A percentile compares a stretch with the other conserved stretches of the same genome.
phyloP scores from a whole-genome alignment of 495 filamentous ascomycete species.

The Hypoxylon fragiforme region DNA sequence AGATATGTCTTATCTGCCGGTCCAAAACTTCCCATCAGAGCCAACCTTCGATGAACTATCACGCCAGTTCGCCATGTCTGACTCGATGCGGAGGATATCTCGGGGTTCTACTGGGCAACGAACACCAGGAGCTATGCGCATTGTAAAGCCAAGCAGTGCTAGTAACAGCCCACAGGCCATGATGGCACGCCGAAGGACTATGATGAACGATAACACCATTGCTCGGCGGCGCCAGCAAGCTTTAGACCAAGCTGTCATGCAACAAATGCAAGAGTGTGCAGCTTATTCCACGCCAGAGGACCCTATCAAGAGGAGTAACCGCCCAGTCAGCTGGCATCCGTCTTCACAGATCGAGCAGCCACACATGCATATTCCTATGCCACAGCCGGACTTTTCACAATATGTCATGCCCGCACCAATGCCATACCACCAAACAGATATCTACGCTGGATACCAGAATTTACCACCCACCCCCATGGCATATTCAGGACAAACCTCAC shows the following conservation, averaged over 20 bases:
- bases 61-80: constrained; percentile 41
- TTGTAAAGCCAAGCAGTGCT: constrained; percentile 69
- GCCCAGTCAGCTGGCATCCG: constrained; percentile 76
- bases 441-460: constrained; percentile 42
- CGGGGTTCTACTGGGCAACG: constrained; percentile 47
- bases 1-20: constrained; percentile 22
- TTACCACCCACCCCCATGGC: constrained; percentile 46
- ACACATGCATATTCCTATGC: constrained; percentile 43
- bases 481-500: constrained; percentile 53
- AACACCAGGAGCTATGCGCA: constrained; percentile 50
- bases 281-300: constrained; percentile 39
- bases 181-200: constrained; percentile 57
- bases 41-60: constrained; percentile 44
- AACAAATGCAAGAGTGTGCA: constrained; percentile 38
- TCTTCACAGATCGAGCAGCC: constrained; percentile 46
- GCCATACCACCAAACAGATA: constrained; percentile 42
- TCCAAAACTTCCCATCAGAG: constrained; percentile 37
- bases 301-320: constrained; percentile 37
- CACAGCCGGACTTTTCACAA: constrained; percentile 38
- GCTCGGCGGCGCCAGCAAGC: constrained; percentile 41
- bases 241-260: constrained; percentile 41
- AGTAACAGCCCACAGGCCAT: constrained; percentile 67
- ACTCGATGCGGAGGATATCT: constrained; percentile 44
- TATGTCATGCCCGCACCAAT: constrained; percentile 35
- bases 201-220: constrained; percentile 53